phyloP scores from a whole-genome alignment of 2,329 filamentous ascomycete genomes.

The Botrytis aclada region DNA sequence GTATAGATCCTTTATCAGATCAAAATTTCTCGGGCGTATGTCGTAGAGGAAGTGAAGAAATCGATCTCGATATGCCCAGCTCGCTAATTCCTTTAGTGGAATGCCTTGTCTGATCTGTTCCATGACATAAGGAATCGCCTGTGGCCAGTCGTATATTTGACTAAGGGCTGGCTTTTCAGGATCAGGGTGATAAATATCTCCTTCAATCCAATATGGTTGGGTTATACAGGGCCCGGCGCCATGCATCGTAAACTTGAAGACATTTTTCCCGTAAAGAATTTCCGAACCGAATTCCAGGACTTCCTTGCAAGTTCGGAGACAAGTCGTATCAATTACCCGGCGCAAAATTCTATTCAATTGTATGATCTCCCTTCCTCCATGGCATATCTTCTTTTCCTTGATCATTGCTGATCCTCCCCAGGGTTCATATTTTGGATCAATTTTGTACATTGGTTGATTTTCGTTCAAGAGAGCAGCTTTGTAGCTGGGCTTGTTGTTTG shows the following conservation, averaged over 20 bases:
- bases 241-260: background rate
- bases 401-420: background rate
- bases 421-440: background rate
- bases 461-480: background rate
- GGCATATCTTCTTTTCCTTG: background rate
- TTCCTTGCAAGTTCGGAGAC: background rate
- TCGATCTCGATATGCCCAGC: conserved; percentile 21
- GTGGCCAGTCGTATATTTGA: background rate
- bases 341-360: background rate
- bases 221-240: too few relatives aligned
- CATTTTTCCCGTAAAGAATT: background rate
- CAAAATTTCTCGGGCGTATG: conserved; percentile 20
- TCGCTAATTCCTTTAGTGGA: background rate
- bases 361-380: background rate
- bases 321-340: background rate
- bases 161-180: too few relatives aligned
- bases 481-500: background rate
- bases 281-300: too few relatives aligned
- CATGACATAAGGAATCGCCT: background rate
- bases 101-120: background rate
- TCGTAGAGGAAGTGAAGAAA: conserved; percentile 24
- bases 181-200: background rate
- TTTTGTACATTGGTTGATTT: background rate
- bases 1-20: conserved; percentile 6
- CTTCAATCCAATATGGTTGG: background rate